These are phyloP conservation scores for Tolypocladium guangdongense DNA, from an alignment of 2,329 filamentous ascomycete species.

Conservation along the genomic window DNA sequence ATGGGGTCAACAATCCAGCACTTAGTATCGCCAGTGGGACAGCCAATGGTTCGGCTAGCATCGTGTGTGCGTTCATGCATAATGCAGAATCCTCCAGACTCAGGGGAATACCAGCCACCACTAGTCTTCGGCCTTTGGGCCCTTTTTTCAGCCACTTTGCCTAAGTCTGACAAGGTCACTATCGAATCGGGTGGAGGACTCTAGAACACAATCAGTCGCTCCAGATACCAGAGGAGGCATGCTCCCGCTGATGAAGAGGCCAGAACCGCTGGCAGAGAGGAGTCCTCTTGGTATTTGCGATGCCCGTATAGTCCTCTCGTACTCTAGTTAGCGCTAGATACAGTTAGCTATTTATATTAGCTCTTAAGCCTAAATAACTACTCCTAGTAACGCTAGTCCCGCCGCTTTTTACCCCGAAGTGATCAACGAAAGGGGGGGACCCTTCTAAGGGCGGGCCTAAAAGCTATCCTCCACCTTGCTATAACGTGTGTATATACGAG, in stretches of 20 bases:
- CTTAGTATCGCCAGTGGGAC: background rate
- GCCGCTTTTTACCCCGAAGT: too few relatives aligned
- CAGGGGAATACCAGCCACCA: background rate
- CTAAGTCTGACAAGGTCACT: background rate
- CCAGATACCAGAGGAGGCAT: background rate
- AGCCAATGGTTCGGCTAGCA: background rate
- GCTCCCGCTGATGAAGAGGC: background rate
- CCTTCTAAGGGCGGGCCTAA: too few relatives aligned
- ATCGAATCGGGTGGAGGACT: background rate
- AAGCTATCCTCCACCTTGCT: too few relatives aligned
- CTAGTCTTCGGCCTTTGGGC: background rate
- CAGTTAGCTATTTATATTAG: too few relatives aligned
- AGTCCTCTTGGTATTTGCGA: too few relatives aligned
- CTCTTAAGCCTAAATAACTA: too few relatives aligned
- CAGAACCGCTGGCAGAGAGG: background rate
- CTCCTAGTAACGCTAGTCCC: too few relatives aligned
- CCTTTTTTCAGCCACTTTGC: background rate
- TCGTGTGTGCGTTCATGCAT: background rate
- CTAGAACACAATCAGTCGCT: background rate
- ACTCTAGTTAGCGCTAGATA: too few relatives aligned
- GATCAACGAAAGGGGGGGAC: too few relatives aligned
- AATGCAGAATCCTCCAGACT: background rate
- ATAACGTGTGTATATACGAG: too few relatives aligned
- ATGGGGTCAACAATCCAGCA: constrained; percentile 2
- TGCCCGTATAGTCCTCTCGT: too few relatives aligned